Evolutionary conservation across 805 yeast genomes (phyloP).

Genomic region (Cephaloascus fragrans): DNA sequence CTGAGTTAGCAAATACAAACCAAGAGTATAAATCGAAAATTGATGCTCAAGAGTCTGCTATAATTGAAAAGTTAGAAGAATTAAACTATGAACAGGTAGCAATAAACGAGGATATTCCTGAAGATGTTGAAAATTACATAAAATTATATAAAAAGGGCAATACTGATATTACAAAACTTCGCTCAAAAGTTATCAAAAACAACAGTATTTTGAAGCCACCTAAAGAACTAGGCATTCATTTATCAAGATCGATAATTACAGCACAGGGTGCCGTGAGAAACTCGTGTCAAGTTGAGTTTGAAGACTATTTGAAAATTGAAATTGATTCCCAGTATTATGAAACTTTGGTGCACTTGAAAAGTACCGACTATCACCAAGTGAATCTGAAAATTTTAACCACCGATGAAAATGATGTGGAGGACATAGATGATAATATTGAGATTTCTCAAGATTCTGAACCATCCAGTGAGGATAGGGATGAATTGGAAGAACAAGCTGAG

Average conservation of each 20-base stretch:
- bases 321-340: slow-evolving; percentile 33
- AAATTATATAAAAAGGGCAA: slow-evolving; percentile 34
- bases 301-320: slow-evolving; percentile 39
- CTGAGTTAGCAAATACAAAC: slow-evolving; percentile 5
- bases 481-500: slow-evolving; percentile 7
- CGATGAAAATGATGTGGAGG: slow-evolving; percentile 11
- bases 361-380: slow-evolving; percentile 10
- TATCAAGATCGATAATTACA: slow-evolving; percentile 73
- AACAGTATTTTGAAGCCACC: slow-evolving; percentile 61
- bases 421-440: slow-evolving; percentile 17
- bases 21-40: slow-evolving; percentile 4
- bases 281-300: slow-evolving; percentile 60
- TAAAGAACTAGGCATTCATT: slow-evolving; percentile 62
- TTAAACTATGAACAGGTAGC: slow-evolving; percentile 24
- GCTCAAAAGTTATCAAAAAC: slow-evolving; percentile 60
- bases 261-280: slow-evolving; percentile 64
- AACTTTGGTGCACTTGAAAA: slow-evolving; percentile 24
- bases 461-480: slow-evolving; percentile 2
- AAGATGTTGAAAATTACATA: slow-evolving; percentile 36
- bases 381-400: slow-evolving; percentile 13
- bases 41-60: slow-evolving; percentile 18
- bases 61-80: slow-evolving; percentile 22
- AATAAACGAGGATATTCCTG: slow-evolving; percentile 60
- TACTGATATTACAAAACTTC: slow-evolving; percentile 33
- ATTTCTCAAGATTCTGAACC: slow-evolving; percentile 6